Conservation (phyloP, 257 asterid species). For the Fraxinus pennsylvanica region DNA sequence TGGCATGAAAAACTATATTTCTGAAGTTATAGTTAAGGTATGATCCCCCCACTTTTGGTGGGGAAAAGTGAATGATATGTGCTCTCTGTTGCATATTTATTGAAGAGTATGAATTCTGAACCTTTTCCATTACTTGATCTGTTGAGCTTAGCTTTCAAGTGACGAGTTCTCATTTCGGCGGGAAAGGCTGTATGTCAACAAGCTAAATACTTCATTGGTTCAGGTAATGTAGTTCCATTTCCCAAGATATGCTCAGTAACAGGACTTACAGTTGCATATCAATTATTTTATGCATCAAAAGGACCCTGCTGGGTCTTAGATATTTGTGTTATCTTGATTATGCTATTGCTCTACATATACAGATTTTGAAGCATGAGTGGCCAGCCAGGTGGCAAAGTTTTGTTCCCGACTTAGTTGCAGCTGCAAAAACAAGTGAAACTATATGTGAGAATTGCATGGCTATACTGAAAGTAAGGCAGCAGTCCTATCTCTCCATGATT, state of each 20-base stretch:
- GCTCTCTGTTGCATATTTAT: neutral
- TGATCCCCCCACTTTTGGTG: neutral
- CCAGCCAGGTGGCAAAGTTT: constrained; percentile 92
- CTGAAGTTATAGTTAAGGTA: constrained; percentile 98
- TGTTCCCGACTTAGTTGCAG: constrained; percentile 95
- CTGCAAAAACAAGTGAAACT: constrained; percentile 94
- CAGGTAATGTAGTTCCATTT: constrained; percentile 58
- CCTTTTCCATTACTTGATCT: constrained; percentile 15
- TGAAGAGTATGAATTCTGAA: constrained; percentile 11
- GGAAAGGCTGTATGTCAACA: constrained; percentile 87
- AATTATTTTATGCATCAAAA: constrained; percentile 1
- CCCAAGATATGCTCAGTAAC: constrained; percentile 14
- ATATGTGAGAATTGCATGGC: constrained; percentile 99
- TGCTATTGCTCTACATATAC: constrained; percentile 24
- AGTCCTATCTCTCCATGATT: constrained; percentile 7
- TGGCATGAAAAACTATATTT: constrained; percentile 98
- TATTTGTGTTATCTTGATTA: neutral
- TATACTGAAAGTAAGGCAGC: constrained; percentile 68
- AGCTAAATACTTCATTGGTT: constrained; percentile 82
- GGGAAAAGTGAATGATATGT: constrained; percentile 6
- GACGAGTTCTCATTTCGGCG: constrained; percentile 88
- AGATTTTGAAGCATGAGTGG: constrained; percentile 99
- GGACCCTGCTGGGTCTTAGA: constrained; percentile 3
- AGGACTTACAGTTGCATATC: neutral
- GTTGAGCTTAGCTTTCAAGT: constrained; percentile 71